Base-by-base conservation (phyloP, 2,329 filamentous ascomycete species). In the Claviceps sp. region DNA sequence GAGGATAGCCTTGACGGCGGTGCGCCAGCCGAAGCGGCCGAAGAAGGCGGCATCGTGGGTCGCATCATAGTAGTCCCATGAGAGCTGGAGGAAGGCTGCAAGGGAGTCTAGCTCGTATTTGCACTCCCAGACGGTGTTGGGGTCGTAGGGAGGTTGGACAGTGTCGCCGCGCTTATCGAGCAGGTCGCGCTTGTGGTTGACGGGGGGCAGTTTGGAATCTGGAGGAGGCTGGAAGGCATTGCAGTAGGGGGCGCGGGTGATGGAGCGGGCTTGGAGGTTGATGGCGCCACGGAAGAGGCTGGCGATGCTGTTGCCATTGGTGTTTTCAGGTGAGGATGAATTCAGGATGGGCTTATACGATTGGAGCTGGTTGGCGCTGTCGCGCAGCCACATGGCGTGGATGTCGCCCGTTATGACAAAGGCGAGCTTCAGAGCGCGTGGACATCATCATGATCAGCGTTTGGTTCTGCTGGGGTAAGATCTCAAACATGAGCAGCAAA, bases 21-120 rank as follows among this genome's bases (percentile, higher is more conserved):
- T 68, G 13, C 85, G 78, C 87, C 89, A 96, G 50, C 82, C 74
- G 45, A 78, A 77, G 4, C 77, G 84, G 46, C 84, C 70, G 64
- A 94, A 95, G 55, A 88, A 89, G 51, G 76, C 77, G 1, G 73
- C 78, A 40, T 90, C 90, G 0, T 75, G 75, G 0, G 89, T 95
- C 55, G 79, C 76, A 22, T 80, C 74, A 68, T 87, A 80, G 71
- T 95, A 96, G 61, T 93, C 81, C 56, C 87, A 86, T 1, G 81
- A 83, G 5, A 97, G 74, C 43, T 87, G 81, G 7, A 97, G 74
- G 66, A 96, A 96, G 34, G 89, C 83, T 0, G 90, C 89, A 1
- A 96, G 76, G 11, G 87, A 91, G 70, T 96, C 90, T 46, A 96
- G 81, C 69, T 96, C 91, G 67, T 93, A 96, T 68, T 96, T 96